phyloP scores from a whole-genome alignment of 805 yeast species.

The Helenozyma baotianmanensis region DNA sequence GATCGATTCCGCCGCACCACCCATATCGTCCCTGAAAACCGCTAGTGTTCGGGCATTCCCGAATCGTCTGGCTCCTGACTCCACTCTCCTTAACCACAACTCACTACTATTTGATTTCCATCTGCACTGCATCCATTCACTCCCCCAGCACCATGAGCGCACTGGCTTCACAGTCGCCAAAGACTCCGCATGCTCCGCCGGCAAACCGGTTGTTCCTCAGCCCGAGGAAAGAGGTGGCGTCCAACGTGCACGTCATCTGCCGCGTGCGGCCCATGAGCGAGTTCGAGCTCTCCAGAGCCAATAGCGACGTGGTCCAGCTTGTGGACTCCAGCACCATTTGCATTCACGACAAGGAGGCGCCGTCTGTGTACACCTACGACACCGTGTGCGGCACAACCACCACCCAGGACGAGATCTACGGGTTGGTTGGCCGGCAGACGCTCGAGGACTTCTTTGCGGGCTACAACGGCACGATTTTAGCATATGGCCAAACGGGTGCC shows the following conservation, averaged over 20 bases:
- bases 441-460: constrained; percentile 72
- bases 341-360: constrained; percentile 23
- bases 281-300: constrained; percentile 23
- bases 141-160: too few species aligned
- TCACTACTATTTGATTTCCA: too few species aligned
- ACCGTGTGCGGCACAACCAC: constrained; percentile 50
- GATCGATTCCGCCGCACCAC: too few species aligned
- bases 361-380: constrained; percentile 55
- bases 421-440: constrained; percentile 54
- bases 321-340: constrained; percentile 24
- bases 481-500: constrained; percentile 77
- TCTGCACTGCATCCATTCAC: too few species aligned
- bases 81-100: too few species aligned
- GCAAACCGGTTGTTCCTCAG: background rate
- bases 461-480: constrained; percentile 69
- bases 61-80: too few species aligned
- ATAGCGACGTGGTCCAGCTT: constrained; percentile 12
- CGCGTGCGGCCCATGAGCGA: constrained; percentile 60
- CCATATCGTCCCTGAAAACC: too few species aligned
- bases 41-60: too few species aligned
- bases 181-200: constrained; percentile 3
- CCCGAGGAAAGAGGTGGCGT: background rate
- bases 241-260: constrained; percentile 62
- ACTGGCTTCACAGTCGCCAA: constrained; percentile 11
- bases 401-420: constrained; percentile 55